These are phyloP conservation scores for Clarireedia sp. DNA, from an alignment of 2,329 filamentous ascomycete genomes.

Conservation along the genomic window DNA sequence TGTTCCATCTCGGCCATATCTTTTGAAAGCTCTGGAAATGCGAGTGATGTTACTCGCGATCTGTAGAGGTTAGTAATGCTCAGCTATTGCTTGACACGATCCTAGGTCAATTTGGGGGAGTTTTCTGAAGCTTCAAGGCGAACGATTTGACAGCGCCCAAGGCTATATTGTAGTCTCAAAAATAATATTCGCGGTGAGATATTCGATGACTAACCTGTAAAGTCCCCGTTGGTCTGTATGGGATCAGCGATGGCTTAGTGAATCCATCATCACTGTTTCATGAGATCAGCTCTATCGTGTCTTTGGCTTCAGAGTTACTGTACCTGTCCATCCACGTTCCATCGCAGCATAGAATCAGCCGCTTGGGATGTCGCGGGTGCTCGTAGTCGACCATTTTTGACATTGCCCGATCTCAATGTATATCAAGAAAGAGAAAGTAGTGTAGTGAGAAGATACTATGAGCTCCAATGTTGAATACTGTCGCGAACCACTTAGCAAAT, in stretches of 20 bases:
- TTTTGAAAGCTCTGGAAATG: conserved; percentile 49
- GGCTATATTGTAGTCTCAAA: not conserved
- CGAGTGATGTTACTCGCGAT: conserved; percentile 53
- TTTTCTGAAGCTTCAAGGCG: no score
- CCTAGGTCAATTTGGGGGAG: not conserved
- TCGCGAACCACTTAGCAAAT: not conserved
- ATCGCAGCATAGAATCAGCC: conserved; percentile 28
- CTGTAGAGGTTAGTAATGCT: conserved; percentile 32
- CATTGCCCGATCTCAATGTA: not conserved
- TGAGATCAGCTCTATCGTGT: not conserved
- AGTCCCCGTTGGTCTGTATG: conserved; percentile 52
- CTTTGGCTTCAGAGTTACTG: conserved; percentile 6
- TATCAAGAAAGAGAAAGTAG: not conserved
- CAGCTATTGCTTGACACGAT: not conserved
- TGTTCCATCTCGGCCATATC: conserved; percentile 38
- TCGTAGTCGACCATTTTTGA: not conserved
- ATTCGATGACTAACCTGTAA: conserved; percentile 1
- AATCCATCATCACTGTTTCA: conserved; percentile 24
- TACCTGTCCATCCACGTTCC: conserved; percentile 28
- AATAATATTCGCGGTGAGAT: not conserved
- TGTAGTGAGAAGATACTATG: not conserved
- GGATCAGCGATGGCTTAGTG: conserved; percentile 30
- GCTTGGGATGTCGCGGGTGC: conserved; percentile 11
- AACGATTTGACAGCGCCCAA: not conserved
- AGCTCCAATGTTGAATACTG: not conserved